phyloP scores from a whole-genome alignment of 1,284 basidiomycete genomes.

The Austroboletus novae-zelandiae region DNA sequence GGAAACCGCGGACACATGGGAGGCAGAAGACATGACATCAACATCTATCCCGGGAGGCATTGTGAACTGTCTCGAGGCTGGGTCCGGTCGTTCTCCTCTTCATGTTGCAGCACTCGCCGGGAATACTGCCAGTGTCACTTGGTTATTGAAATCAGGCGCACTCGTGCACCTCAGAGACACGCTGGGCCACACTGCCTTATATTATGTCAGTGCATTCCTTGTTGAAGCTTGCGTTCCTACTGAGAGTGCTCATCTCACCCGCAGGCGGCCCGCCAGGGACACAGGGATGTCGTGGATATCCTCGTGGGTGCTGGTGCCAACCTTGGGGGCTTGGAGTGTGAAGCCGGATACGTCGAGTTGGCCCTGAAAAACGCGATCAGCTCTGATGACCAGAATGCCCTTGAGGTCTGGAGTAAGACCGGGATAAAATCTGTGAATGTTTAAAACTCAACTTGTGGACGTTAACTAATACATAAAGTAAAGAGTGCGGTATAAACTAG shows the following conservation, averaged over 20 bases:
- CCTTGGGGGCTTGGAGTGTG: constrained; percentile 63
- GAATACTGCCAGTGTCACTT: constrained; percentile 49
- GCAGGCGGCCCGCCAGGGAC: constrained; percentile 68
- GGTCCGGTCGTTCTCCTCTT: constrained; percentile 72
- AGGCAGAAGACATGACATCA: constrained; percentile 25
- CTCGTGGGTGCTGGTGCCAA: constrained; percentile 77
- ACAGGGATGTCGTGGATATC: constrained; percentile 58
- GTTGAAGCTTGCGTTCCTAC: not conserved
- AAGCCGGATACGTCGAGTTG: constrained; percentile 56
- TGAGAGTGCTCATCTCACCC: constrained; percentile 1
- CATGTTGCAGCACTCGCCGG: constrained; percentile 81
- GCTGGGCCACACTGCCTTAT: constrained; percentile 80
- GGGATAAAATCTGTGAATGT: constrained; percentile 25
- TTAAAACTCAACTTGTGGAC: not conserved
- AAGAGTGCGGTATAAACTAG: constrained; percentile 18
- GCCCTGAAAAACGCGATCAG: constrained; percentile 47
- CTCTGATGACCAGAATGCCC: constrained; percentile 41
- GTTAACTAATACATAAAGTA: constrained; percentile 14
- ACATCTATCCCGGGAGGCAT: constrained; percentile 57
- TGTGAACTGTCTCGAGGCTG: constrained; percentile 66
- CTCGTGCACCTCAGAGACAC: constrained; percentile 82
- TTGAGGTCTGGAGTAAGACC: constrained; percentile 53
- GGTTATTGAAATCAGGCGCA: constrained; percentile 75
- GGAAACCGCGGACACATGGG: constrained; percentile 27
- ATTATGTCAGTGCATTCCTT: constrained; percentile 54